A percentile compares a stretch with the other conserved stretches of the same genome.
These are phyloP conservation scores for Globisporangium splendens DNA, from an alignment of 352 stramenopile genomes.

Conservation along the genomic window DNA sequence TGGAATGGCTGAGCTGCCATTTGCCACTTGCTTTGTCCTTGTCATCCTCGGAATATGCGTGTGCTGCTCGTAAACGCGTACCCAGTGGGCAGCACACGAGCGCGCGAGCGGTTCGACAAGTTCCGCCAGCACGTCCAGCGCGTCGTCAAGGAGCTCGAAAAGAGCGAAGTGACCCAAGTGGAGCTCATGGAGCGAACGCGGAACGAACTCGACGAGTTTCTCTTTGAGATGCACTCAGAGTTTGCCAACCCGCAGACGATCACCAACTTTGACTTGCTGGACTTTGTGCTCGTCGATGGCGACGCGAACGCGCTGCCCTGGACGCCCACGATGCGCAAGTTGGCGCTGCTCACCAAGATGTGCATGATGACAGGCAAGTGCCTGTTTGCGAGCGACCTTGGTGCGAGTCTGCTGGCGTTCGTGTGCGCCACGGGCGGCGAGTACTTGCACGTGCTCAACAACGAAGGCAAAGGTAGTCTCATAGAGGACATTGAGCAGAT, in stretches of 20 bases:
- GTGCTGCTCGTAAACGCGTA: conserved; percentile 75
- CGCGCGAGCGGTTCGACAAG: conserved; percentile 37
- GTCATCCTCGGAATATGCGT: conserved; percentile 31
- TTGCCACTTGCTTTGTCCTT: neutral
- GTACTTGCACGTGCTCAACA: conserved; percentile 56
- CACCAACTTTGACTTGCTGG: conserved; percentile 76
- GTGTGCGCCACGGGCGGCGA: conserved; percentile 72
- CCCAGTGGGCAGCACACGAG: conserved; percentile 32
- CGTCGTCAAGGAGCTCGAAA: conserved; percentile 54
- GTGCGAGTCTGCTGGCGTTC: conserved; percentile 57
- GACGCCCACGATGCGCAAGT: conserved; percentile 55
- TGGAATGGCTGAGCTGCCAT: too few relatives aligned
- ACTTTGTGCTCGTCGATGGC: conserved; percentile 79
- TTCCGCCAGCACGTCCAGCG: conserved; percentile 50
- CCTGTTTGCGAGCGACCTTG: conserved; percentile 59
- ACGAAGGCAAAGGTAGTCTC: conserved; percentile 43
- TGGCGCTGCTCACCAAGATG: conserved; percentile 71
- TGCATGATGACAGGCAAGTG: conserved; percentile 89
- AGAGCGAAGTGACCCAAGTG: conserved; percentile 54
- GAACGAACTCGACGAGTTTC: conserved; percentile 61
- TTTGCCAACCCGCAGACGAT: conserved; percentile 59
- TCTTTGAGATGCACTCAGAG: conserved; percentile 77
- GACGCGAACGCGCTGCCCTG: conserved; percentile 62
- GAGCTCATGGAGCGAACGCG: conserved; percentile 60
- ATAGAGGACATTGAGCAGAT: conserved; percentile 39